Evolutionary conservation across 1,284 basidiomycete species (phyloP).

Genomic region (Kalmanozyma brasiliensis): DNA sequence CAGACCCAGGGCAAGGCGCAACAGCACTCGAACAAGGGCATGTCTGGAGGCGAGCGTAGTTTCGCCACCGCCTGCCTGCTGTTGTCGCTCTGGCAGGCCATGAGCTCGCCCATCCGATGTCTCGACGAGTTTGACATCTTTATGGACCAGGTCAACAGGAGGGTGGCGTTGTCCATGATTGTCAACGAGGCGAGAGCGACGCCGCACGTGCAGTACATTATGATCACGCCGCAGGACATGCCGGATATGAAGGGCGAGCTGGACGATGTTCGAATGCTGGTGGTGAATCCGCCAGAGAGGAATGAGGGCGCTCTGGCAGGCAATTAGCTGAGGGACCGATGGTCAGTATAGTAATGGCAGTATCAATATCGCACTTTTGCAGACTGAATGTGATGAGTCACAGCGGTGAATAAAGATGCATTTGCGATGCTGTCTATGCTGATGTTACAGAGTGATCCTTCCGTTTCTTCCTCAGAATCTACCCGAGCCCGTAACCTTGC

Average conservation of each 20-base stretch:
- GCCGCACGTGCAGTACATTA: constrained; percentile 54
- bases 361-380: too few relatives aligned
- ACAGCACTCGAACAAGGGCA: constrained; percentile 69
- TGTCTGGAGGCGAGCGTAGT: constrained; percentile 92
- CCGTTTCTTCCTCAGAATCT: background rate
- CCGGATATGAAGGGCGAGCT: constrained; percentile 36
- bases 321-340: too few relatives aligned
- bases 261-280: constrained; percentile 30
- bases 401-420: too few relatives aligned
- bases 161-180: constrained; percentile 90
- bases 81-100: constrained; percentile 92
- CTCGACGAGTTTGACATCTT: constrained; percentile 87
- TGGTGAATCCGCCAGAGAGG: constrained; percentile 33
- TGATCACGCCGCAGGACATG: constrained; percentile 66
- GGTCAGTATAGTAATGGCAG: too few relatives aligned
- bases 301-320: constrained; percentile 25
- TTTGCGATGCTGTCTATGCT: too few relatives aligned
- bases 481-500: constrained; percentile 35
- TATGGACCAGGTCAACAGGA: constrained; percentile 92
- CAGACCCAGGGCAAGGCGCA: constrained; percentile 71
- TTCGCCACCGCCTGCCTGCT: constrained; percentile 95
- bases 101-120: constrained; percentile 91
- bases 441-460: constrained; percentile 1
- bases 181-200: constrained; percentile 42
- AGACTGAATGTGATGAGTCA: too few relatives aligned